These are phyloP conservation scores for Geotrichum cucujoidarum DNA, from an alignment of 1,139 yeast species.

Conservation along the genomic window DNA sequence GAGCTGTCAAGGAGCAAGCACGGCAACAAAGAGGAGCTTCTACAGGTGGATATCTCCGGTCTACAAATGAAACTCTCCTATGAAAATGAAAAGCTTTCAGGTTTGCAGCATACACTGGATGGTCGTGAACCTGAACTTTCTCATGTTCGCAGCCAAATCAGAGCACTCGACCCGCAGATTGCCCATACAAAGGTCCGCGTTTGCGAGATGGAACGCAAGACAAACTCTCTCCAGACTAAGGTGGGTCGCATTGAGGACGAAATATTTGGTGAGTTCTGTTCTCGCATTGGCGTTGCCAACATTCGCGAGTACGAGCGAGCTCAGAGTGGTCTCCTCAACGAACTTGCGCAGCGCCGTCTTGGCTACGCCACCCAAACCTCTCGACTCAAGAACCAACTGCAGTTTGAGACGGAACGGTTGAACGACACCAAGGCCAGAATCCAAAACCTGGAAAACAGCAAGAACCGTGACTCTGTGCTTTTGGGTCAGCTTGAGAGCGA, in stretches of 20 bases:
- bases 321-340: conserved; percentile 59
- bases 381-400: conserved; percentile 55
- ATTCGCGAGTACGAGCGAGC: conserved; percentile 58
- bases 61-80: conserved; percentile 54
- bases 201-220: conserved; percentile 31
- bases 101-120: conserved; percentile 47
- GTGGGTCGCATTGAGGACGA: conserved; percentile 27
- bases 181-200: conserved; percentile 23
- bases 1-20: conserved; percentile 45
- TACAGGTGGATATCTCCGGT: conserved; percentile 50
- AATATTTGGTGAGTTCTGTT: conserved; percentile 54
- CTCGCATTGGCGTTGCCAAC: conserved; percentile 46
- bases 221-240: conserved; percentile 28
- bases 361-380: conserved; percentile 57
- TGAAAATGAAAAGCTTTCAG: conserved; percentile 48
- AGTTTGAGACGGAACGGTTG: conserved; percentile 58
- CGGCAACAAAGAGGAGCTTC: conserved; percentile 53
- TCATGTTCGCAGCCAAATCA: conserved; percentile 40
- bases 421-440: conserved; percentile 48
- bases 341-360: conserved; percentile 59
- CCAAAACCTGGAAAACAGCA: conserved; percentile 38
- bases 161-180: conserved; percentile 23
- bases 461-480: conserved; percentile 32
- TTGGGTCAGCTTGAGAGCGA: conserved; percentile 23
- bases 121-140: conserved; percentile 55